Evolutionary conservation across 1,284 basidiomycete species (phyloP).

Genomic region (Irpex sp.): DNA sequence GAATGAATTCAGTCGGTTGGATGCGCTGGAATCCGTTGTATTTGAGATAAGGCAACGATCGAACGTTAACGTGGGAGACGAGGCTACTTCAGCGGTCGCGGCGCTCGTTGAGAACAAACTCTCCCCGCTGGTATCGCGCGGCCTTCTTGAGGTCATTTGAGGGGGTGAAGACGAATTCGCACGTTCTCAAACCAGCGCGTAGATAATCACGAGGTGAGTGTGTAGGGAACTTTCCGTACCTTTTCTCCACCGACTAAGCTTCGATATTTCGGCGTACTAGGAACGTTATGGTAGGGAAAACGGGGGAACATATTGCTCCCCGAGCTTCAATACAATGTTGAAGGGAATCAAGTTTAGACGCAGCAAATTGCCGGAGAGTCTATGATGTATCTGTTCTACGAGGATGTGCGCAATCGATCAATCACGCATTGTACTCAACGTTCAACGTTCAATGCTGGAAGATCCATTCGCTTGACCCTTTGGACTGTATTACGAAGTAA

Average conservation of each 20-base stretch:
- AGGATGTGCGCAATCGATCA: too few species aligned
- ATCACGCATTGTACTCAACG: too few species aligned
- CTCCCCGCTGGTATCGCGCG: background rate
- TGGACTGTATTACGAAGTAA: too few species aligned
- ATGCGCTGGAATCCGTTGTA: background rate
- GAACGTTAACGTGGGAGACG: background rate
- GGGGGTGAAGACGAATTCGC: background rate
- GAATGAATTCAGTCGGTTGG: slow-evolving; percentile 1
- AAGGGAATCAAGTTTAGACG: too few species aligned
- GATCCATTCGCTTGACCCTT: too few species aligned
- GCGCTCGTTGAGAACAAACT: background rate
- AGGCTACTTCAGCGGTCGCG: slow-evolving; percentile 2
- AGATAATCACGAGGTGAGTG: background rate
- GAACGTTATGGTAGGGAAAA: too few species aligned
- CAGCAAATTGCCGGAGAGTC: too few species aligned
- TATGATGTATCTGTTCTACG: too few species aligned
- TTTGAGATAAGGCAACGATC: slow-evolving; percentile 3
- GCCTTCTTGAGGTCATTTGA: background rate
- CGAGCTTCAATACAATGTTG: too few species aligned
- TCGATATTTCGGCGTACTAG: too few species aligned
- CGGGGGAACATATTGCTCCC: too few species aligned
- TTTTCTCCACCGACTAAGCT: background rate
- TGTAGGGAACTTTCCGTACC: background rate
- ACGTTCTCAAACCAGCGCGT: background rate
- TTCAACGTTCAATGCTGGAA: too few species aligned